Evolutionary conservation across 1,284 basidiomycete species (phyloP).

Genomic region (Xerocomus minutiporus): DNA sequence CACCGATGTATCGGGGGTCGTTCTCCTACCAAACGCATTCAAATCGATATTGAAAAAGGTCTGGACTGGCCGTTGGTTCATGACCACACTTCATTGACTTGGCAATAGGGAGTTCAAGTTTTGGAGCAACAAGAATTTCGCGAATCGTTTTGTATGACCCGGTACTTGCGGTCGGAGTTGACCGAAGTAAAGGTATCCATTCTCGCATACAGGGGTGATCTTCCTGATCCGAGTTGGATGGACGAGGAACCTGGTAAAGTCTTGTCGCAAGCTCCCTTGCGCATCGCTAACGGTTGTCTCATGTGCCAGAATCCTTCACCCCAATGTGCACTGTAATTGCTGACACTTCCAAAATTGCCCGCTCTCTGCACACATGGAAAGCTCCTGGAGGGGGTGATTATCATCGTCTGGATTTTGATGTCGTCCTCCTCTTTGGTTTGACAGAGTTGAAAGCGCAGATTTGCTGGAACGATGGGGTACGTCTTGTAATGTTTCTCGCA

Average conservation of each 20-base stretch:
- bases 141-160: not conserved
- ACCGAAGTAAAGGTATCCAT: not conserved
- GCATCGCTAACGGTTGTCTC: too few relatives aligned
- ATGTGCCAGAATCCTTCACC: too few relatives aligned
- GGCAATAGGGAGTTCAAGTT: slow-evolving; percentile 11
- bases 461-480: too few relatives aligned
- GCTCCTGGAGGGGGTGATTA: too few relatives aligned
- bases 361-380: too few relatives aligned
- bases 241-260: slow-evolving; percentile 3
- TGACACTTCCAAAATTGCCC: too few relatives aligned
- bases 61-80: not conserved
- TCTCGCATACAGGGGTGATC: slow-evolving; percentile 4
- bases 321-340: too few relatives aligned
- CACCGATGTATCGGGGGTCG: slow-evolving; percentile 12
- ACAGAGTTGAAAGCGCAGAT: too few relatives aligned
- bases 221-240: not conserved
- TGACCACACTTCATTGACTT: not conserved
- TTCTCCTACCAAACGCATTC: slow-evolving; percentile 22
- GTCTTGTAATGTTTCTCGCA: too few relatives aligned
- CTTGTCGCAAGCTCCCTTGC: too few relatives aligned
- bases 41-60: slow-evolving; percentile 31
- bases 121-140: slow-evolving; percentile 6
- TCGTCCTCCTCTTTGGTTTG: too few relatives aligned
- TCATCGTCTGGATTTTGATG: too few relatives aligned
- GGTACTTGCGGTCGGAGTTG: not conserved